Percentiles rank a stretch among this genome's conserved stretches.
Conservation (phyloP, 2,329 filamentous ascomycete genomes). For the Microcera coccophila region DNA sequence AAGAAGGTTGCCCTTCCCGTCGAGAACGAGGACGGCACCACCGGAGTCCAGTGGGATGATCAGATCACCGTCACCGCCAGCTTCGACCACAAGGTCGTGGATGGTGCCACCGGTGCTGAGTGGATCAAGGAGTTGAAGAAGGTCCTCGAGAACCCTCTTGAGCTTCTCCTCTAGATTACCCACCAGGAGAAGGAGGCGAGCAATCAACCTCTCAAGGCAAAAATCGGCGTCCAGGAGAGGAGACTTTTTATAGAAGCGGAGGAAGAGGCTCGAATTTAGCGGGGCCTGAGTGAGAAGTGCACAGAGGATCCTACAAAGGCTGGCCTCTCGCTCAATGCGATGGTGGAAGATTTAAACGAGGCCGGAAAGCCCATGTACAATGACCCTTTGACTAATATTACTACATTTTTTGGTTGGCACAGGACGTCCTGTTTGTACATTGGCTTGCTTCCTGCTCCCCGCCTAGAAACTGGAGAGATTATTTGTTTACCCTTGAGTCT, state of each 20-base stretch:
- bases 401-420: conserved; percentile 28
- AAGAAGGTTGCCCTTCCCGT: conserved; percentile 91
- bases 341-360: conserved; percentile 25
- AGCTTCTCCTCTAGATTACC: conserved; percentile 75
- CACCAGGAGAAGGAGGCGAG: conserved; percentile 2
- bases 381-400: conserved; percentile 42
- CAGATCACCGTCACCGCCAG: conserved; percentile 92
- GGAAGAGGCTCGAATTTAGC: conserved; percentile 9
- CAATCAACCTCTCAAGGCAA: conserved; percentile 1
- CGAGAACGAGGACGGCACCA: conserved; percentile 77
- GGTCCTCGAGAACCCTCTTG: conserved; percentile 93
- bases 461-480: conserved; percentile 1
- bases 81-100: conserved; percentile 99
- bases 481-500: too few relatives aligned
- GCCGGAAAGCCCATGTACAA: conserved; percentile 39
- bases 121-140: conserved; percentile 98
- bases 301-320: conserved; percentile 13
- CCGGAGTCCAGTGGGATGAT: conserved; percentile 83
- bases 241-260: conserved; percentile 23
- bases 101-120: conserved; percentile 92
- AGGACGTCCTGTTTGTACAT: conserved; percentile 5
- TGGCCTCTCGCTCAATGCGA: conserved; percentile 11
- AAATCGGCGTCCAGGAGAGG: conserved; percentile 7
- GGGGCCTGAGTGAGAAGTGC: conserved; percentile 6
- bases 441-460: conserved; percentile 2